A percentile compares a stretch with the other conserved stretches of the same genome.
These are phyloP conservation scores for Moesziomyces aphidis DNA, from an alignment of 1,284 basidiomycete species.

Conservation along the genomic window DNA sequence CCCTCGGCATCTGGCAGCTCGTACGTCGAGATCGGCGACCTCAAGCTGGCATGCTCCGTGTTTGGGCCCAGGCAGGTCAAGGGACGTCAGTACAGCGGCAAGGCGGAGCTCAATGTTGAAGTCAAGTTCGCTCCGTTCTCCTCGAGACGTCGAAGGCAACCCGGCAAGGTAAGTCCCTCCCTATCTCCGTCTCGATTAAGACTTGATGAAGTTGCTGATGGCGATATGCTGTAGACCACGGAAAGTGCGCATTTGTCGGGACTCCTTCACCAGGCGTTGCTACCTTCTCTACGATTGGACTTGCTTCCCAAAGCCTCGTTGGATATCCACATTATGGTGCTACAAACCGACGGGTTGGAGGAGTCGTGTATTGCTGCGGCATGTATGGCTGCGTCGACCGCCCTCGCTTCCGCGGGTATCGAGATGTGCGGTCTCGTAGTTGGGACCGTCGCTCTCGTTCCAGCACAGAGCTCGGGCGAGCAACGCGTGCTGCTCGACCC, in stretches of 20 bases:
- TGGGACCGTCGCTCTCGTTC: slow-evolving; percentile 76
- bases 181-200: not conserved
- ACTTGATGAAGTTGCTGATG: not conserved
- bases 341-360: slow-evolving; percentile 89
- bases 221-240: slow-evolving; percentile 76
- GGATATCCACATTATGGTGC: slow-evolving; percentile 88
- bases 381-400: slow-evolving; percentile 86
- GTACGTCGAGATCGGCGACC: slow-evolving; percentile 88
- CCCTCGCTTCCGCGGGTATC: slow-evolving; percentile 87
- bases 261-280: slow-evolving; percentile 85
- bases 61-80: slow-evolving; percentile 92
- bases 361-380: slow-evolving; percentile 69
- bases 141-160: slow-evolving; percentile 78
- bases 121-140: slow-evolving; percentile 97
- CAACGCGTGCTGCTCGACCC: slow-evolving; percentile 78
- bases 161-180: slow-evolving; percentile 77
- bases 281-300: slow-evolving; percentile 86
- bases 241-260: slow-evolving; percentile 87
- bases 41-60: slow-evolving; percentile 95
- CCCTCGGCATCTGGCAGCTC: slow-evolving; percentile 93
- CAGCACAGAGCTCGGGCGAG: slow-evolving; percentile 36
- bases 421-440: slow-evolving; percentile 86
- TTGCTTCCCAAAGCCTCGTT: slow-evolving; percentile 92
- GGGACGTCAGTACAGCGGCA: slow-evolving; percentile 80
- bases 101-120: slow-evolving; percentile 90